Percentiles rank a stretch among this genome's conserved stretches.
phyloP scores from a whole-genome alignment of 371 early-diverging fungal species.

The Zopfochytrium polystomum region DNA sequence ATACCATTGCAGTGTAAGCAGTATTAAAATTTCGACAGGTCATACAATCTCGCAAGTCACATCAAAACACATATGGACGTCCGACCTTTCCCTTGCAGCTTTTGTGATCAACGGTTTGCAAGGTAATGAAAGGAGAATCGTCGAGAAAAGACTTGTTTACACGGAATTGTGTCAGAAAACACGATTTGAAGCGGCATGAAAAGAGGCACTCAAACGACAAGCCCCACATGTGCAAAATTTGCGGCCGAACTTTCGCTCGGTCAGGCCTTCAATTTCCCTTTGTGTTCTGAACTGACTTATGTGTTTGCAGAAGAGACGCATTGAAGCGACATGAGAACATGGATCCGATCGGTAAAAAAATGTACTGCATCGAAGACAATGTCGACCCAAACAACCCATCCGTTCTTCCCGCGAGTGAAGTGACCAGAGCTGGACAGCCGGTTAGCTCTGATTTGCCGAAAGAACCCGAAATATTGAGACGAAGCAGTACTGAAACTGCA shows the following conservation, averaged over 20 bases:
- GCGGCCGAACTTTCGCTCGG: constrained; percentile 38
- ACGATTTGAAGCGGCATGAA: constrained; percentile 39
- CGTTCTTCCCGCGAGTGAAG: too few species aligned
- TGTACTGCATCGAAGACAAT: constrained; percentile 26
- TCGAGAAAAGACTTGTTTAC: background rate
- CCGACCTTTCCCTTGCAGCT: constrained; percentile 32
- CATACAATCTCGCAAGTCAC: constrained; percentile 37
- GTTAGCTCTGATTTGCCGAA: too few species aligned
- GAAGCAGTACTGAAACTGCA: too few species aligned
- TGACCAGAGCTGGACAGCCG: too few species aligned
- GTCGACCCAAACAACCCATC: too few species aligned
- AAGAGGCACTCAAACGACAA: constrained; percentile 39
- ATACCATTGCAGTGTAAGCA: too few species aligned
- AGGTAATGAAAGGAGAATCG: constrained; percentile 16
- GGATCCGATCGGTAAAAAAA: constrained; percentile 38
- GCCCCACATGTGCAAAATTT: constrained; percentile 30
- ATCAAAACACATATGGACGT: constrained; percentile 33
- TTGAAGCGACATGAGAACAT: constrained; percentile 37
- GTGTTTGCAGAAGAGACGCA: constrained; percentile 33
- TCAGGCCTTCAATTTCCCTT: too few species aligned
- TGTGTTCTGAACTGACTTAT: background rate
- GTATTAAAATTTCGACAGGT: too few species aligned
- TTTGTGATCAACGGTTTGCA: constrained; percentile 32
- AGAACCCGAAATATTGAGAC: too few species aligned
- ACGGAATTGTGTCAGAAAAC: constrained; percentile 24